Conservation (phyloP, 2,329 filamentous ascomycete species). For the Pseudogymnoascus sp. region DNA sequence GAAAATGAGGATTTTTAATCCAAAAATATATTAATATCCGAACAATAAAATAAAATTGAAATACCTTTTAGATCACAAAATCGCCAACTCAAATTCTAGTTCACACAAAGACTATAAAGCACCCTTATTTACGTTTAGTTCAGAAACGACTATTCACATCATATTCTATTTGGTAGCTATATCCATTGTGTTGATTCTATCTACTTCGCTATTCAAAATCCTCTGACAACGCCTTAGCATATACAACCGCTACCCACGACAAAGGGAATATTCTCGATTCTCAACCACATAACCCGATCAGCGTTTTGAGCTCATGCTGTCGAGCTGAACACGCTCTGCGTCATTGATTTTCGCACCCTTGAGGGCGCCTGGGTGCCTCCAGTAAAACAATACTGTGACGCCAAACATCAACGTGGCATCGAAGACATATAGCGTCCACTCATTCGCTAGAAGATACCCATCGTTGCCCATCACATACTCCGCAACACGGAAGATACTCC, state of each 20-base stretch:
- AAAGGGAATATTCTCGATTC: neutral
- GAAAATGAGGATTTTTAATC: neutral
- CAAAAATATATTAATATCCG: neutral
- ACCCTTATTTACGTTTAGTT: neutral
- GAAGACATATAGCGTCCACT: slow-evolving; percentile 38
- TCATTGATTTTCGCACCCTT: neutral
- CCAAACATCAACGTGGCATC: slow-evolving; percentile 36
- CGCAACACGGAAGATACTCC: slow-evolving; percentile 38
- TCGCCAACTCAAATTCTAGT: neutral
- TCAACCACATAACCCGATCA: neutral
- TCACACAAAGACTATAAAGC: neutral
- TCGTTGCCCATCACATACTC: slow-evolving; percentile 38
- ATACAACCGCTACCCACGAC: neutral
- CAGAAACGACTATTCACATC: neutral
- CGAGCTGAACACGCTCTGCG: neutral
- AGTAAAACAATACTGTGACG: slow-evolving; percentile 29
- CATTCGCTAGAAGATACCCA: slow-evolving; percentile 35
- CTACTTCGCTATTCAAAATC: neutral
- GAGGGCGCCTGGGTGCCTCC: slow-evolving; percentile 26
- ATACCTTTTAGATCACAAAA: too few species aligned
- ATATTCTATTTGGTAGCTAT: neutral
- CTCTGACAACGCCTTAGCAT: neutral
- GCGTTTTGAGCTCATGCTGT: neutral
- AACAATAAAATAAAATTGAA: too few species aligned
- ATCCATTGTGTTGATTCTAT: neutral